Evolutionary conservation across 176 grass and related monocot species (phyloP).

Genomic region (Eremochloa ophiuroides): DNA sequence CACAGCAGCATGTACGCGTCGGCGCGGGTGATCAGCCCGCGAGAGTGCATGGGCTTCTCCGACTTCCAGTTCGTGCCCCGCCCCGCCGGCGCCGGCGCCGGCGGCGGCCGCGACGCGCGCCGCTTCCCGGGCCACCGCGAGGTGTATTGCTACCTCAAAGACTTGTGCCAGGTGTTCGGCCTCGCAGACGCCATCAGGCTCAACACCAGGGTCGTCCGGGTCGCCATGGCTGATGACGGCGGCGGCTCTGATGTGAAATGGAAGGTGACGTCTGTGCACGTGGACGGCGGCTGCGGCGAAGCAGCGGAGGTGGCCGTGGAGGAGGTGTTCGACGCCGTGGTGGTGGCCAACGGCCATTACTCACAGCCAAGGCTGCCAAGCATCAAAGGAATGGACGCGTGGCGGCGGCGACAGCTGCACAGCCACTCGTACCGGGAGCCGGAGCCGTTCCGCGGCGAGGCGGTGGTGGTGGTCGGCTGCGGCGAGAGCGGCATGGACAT

Average conservation of each 20-base stretch:
- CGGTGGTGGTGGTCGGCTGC: constrained; percentile 32
- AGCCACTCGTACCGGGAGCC: constrained; percentile 46
- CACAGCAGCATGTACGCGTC: neutral
- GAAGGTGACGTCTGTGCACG: neutral
- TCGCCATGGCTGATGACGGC: too few relatives aligned
- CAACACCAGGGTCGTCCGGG: neutral
- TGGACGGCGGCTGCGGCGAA: neutral
- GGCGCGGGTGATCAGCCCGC: neutral
- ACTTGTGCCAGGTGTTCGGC: neutral
- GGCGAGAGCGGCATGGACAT: constrained; percentile 32
- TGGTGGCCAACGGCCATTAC: constrained; percentile 27
- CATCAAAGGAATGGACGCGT: constrained; percentile 21
- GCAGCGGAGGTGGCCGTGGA: neutral
- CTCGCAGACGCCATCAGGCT: neutral
- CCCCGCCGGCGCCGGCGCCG: too few relatives aligned
- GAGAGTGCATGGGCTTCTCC: neutral
- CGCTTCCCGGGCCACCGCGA: neutral
- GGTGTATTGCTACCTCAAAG: neutral
- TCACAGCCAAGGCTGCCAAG: constrained; percentile 23
- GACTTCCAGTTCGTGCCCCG: neutral
- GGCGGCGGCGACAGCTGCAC: constrained; percentile 38
- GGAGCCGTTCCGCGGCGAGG: constrained; percentile 13
- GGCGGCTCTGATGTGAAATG: neutral
- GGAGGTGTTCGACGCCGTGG: constrained; percentile 45
- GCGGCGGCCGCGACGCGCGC: neutral